Evolutionary conservation across 768 basidiomycete genomes (phyloP), one percentile per base, ranked within the genome.

Genomic region (Cystofilobasidium ferigula): DNA sequence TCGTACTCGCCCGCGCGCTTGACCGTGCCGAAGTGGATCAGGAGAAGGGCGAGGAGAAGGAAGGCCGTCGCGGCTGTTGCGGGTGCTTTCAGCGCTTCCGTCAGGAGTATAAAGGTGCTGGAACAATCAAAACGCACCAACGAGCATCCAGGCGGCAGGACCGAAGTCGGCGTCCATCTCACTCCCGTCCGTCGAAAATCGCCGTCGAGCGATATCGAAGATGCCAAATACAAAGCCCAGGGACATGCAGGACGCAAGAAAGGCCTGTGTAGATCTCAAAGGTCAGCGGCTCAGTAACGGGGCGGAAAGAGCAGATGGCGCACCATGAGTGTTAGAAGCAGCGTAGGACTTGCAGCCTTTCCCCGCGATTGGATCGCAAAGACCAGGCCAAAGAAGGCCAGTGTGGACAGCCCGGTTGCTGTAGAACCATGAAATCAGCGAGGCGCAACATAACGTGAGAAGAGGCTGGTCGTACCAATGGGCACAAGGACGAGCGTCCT

Each of bases 1-100:
- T 54, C 51, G 51, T 54, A 54, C 6, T 54, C 51, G 26, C 12
- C 16, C 13, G 51, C 51, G 26, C 51, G 51, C 51, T 54, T 54
- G 30, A 30, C 28, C 30, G 51, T 26, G 18, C 51, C 51, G 51
- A 54, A 2, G 28, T 54, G 32, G 28, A 54, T 32, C 5, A 54
- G 51, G 13, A 32, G 26, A 2, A 54, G 51, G 20, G 28, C 26
- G 7, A 54, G 5, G 28, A 54, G 30, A 20, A 54, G 51, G 40
- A 20, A 42, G 40, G 40, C 40, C 10, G 40, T 42, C 26, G 51
- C 26, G 8, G 51, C 51, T 10, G 30, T 32, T 18, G 51, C 28
- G 2, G 30, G 18, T 54, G 51, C 28, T 6, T 20, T 47, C 45
- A 47, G 45, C 45, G 43, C 43, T 12, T 5, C 10, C 13, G 20